Conservation (phyloP, 2,329 filamentous ascomycete species). For the Scedosporium apiospermum region DNA sequence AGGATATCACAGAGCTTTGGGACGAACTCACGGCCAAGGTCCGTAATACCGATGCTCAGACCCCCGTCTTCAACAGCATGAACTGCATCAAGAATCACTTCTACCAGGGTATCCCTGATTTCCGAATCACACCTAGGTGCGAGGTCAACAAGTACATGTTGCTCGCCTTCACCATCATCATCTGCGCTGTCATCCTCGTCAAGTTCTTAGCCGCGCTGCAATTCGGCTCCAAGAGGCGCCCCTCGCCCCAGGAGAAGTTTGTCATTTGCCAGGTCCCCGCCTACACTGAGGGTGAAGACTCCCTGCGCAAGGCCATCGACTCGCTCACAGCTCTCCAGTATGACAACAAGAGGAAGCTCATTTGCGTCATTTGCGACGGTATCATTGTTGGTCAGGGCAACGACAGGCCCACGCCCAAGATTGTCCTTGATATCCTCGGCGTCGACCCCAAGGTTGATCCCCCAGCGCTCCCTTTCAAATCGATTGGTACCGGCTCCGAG, state of each 20-base stretch:
- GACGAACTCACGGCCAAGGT: slow-evolving; percentile 36
- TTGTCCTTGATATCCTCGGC: slow-evolving; percentile 92
- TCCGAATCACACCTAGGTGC: slow-evolving; percentile 66
- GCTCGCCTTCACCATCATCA: slow-evolving; percentile 73
- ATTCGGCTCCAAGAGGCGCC: slow-evolving; percentile 83
- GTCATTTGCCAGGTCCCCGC: slow-evolving; percentile 97
- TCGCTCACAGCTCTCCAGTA: slow-evolving; percentile 91
- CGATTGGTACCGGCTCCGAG: slow-evolving; percentile 76
- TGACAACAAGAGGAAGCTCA: slow-evolving; percentile 96
- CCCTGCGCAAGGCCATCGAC: slow-evolving; percentile 83
- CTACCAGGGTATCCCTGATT: slow-evolving; percentile 76
- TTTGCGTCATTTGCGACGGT: slow-evolving; percentile 94
- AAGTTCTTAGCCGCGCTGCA: slow-evolving; percentile 94
- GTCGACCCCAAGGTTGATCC: slow-evolving; percentile 96
- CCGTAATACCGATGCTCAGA: slow-evolving; percentile 40
- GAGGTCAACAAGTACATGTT: slow-evolving; percentile 87
- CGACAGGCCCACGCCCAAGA: slow-evolving; percentile 92
- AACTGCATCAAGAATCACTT: slow-evolving; percentile 78
- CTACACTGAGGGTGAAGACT: slow-evolving; percentile 96
- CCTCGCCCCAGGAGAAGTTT: slow-evolving; percentile 91
- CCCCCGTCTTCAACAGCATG: slow-evolving; percentile 53
- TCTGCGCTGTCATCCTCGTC: slow-evolving; percentile 68
- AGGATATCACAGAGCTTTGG: slow-evolving; percentile 63
- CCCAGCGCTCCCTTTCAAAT: slow-evolving; percentile 87
- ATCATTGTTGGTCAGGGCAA: slow-evolving; percentile 95